These are phyloP conservation scores for Pichia exigua DNA, from an alignment of 805 yeast genomes.

Conservation along the genomic window DNA sequence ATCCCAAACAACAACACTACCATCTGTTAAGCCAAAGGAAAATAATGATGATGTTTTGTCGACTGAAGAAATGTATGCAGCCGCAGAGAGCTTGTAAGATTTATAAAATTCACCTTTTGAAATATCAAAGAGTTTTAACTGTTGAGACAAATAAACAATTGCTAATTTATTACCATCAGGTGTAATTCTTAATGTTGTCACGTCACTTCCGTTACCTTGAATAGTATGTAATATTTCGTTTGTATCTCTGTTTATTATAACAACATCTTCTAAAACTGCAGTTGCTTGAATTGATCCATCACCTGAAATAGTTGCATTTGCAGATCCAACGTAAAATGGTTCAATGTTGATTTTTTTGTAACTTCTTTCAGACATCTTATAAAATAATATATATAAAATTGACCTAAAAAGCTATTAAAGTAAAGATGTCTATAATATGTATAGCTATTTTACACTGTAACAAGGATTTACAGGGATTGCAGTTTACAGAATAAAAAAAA, in stretches of 20 bases:
- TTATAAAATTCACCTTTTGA: slow-evolving; percentile 35
- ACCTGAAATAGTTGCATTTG: slow-evolving; percentile 58
- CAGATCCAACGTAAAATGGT: slow-evolving; percentile 85
- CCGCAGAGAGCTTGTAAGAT: slow-evolving; percentile 60
- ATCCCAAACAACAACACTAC: slow-evolving; percentile 87
- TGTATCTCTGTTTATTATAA: slow-evolving; percentile 55
- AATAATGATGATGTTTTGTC: slow-evolving; percentile 80
- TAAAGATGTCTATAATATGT: background rate
- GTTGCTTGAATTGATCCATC: slow-evolving; percentile 67
- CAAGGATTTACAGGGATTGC: background rate
- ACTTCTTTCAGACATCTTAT: slow-evolving; percentile 21
- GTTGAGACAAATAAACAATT: slow-evolving; percentile 56
- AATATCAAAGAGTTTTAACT: slow-evolving; percentile 58
- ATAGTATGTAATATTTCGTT: slow-evolving; percentile 52
- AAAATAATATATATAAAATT: background rate
- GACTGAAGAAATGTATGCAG: slow-evolving; percentile 67
- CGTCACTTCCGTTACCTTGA: slow-evolving; percentile 77
- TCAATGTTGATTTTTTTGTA: slow-evolving; percentile 42
- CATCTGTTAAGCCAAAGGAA: slow-evolving; percentile 95
- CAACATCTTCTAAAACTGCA: slow-evolving; percentile 68
- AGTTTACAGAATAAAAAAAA: background rate
- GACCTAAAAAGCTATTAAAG: background rate
- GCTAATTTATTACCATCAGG: slow-evolving; percentile 69
- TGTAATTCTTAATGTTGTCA: slow-evolving; percentile 69
- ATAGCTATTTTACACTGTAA: background rate